Evolutionary conservation across 441 rosid genomes (phyloP), one percentile per base, ranked within the genome.

Genomic region (Populus trichocarpa): DNA sequence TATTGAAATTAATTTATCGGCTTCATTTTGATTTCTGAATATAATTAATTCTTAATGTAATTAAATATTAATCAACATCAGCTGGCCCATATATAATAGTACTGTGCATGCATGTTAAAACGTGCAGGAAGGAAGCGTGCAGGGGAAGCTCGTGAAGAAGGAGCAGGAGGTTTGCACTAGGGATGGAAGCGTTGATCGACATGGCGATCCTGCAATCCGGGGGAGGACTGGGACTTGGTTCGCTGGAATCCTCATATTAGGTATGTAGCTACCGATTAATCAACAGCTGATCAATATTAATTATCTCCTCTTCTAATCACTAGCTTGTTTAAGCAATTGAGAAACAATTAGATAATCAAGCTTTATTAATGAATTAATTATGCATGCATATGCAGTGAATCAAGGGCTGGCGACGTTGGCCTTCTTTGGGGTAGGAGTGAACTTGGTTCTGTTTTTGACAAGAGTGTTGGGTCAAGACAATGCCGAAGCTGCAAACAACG

Each of bases 361-460:
- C 6, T 14, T 11, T 0, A 11, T 3, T 40, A 11, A 40, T 11
- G 46, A 40, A 40, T 4, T 40, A 11, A 10, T 38, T 36, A 36
- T 38, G 16, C 30, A 30, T 23, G 36, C 2, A 4, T 28, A 46
- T 35, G 76, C 90, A 96, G 98, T 91, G 86, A 94, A 96, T 81
- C 98, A 96, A 81, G 99, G 98, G 6, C 81, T 96, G 78, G 99
- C 98, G 14, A 96, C 99, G 6, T 77, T 96, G 36, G 99, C 99
- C 0, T 94, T 96, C 90, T 96, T 96, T 68, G 98, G 99, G 67
- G 98, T 96, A n/a, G 98, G 98, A 70, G 99, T 96, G 87, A 94
- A 96, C 69, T 79, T 96, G 84, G 98, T 96, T 69, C 74, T 94
- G 83, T 96, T 94, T 84, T 83, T 94, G 78, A 96, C 98, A 30